These are phyloP conservation scores for Botryotinia convoluta DNA, from an alignment of 2,329 filamentous ascomycete genomes.

Conservation along the genomic window DNA sequence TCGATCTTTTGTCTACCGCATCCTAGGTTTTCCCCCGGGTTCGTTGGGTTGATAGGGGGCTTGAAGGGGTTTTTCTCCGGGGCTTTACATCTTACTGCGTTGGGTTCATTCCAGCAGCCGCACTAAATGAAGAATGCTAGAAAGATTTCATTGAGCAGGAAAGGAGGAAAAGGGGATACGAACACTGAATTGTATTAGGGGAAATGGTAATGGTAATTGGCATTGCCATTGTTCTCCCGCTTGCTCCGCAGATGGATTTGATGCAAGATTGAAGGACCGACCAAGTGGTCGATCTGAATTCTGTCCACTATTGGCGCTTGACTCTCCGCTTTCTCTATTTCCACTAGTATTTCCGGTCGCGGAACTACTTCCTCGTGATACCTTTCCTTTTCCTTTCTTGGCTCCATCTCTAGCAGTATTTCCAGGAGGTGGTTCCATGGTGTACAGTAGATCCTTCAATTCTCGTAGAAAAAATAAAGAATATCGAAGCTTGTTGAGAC, in stretches of 20 bases:
- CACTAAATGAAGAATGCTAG: neutral
- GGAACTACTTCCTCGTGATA: no score
- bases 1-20: neutral
- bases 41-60: rapidly evolving
- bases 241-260: no score
- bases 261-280: no score
- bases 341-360: neutral
- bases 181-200: neutral
- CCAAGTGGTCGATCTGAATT: no score
- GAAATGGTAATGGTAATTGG: neutral
- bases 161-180: neutral
- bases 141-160: neutral
- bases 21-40: no score
- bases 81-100: neutral
- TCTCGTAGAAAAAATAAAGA: neutral
- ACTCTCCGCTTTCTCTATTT: no score
- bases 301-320: no score
- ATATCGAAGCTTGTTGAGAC: neutral
- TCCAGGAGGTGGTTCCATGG: neutral
- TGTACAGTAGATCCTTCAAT: neutral
- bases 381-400: no score
- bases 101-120: neutral
- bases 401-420: no score
- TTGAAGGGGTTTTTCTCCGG: neutral
- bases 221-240: neutral